A percentile compares a stretch with the other conserved stretches of the same genome.
phyloP scores from a whole-genome alignment of 176 grass and related monocot genomes.

The Lolium perenne region DNA sequence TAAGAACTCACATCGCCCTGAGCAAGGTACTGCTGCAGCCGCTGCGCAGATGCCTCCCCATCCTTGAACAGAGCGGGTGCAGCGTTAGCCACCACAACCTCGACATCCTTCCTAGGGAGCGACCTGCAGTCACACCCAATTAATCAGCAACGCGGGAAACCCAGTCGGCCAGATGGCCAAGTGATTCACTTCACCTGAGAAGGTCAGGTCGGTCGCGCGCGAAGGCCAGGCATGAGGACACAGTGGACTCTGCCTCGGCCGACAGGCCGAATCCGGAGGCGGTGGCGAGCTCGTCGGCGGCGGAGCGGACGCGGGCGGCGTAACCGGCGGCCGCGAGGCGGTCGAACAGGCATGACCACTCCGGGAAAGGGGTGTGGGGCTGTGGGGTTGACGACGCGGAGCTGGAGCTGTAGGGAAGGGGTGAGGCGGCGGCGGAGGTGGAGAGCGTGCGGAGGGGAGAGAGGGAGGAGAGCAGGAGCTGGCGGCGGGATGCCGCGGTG shows the following conservation, averaged over 20 bases:
- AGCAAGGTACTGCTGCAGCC: constrained; percentile 62
- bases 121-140: constrained; percentile 46
- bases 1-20: constrained; percentile 55
- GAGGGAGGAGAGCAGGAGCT: constrained; percentile 24
- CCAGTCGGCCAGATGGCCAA: neutral
- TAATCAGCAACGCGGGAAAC: constrained; percentile 11
- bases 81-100: constrained; percentile 65
- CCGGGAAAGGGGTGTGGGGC: constrained; percentile 44
- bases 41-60: constrained; percentile 60
- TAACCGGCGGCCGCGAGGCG: constrained; percentile 59
- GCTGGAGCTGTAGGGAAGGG: constrained; percentile 35
- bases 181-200: constrained; percentile 60
- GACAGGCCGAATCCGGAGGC: constrained; percentile 39
- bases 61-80: constrained; percentile 75
- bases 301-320: constrained; percentile 7
- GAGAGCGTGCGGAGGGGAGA: constrained; percentile 28
- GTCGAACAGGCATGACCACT: constrained; percentile 76
- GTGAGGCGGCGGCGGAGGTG: constrained; percentile 21
- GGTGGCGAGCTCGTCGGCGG: constrained; percentile 35
- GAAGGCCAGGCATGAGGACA: constrained; percentile 68
- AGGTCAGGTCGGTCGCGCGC: constrained; percentile 70
- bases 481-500: constrained; percentile 37
- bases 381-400: neutral
- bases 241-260: constrained; percentile 51
- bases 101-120: constrained; percentile 72